Evolutionary conservation across 2,329 filamentous ascomycete species (phyloP).

Genomic region (Sporothrix brunneoviolacea): DNA sequence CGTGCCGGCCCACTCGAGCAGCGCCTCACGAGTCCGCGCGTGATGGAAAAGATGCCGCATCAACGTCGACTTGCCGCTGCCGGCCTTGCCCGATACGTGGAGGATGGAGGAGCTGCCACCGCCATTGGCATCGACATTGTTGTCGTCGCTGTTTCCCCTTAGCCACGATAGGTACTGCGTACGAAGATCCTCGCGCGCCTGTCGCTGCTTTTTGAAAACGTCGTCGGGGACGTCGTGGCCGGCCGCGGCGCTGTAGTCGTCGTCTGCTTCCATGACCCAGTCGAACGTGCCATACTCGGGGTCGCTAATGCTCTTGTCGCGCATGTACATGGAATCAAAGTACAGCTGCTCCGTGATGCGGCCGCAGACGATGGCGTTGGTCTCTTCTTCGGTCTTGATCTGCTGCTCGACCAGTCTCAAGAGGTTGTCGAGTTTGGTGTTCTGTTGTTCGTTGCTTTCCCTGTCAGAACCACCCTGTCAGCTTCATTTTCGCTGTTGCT

Average conservation of each 20-base stretch:
- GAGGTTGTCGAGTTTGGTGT: too few relatives aligned
- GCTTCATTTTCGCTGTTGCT: too few relatives aligned
- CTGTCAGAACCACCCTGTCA: too few relatives aligned
- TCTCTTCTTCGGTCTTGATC: background rate
- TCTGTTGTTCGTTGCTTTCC: too few relatives aligned
- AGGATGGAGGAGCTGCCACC: background rate
- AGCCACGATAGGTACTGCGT: background rate
- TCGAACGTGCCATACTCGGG: background rate
- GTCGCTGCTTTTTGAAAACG: background rate
- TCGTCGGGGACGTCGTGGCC: background rate
- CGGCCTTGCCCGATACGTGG: background rate
- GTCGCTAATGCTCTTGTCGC: background rate
- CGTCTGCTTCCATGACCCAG: background rate
- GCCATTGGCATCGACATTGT: background rate
- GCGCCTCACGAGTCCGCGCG: background rate
- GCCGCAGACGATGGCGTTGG: background rate
- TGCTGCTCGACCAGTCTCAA: background rate
- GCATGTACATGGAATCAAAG: background rate
- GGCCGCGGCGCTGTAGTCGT: background rate
- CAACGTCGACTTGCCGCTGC: constrained; percentile 4
- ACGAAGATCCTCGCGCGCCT: background rate
- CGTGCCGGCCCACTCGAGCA: background rate
- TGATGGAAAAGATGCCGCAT: background rate
- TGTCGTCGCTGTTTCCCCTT: background rate
- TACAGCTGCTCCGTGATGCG: background rate